Base-by-base conservation (phyloP, 371 early-diverging fungal genomes). In the Mortierella sp. region DNA sequence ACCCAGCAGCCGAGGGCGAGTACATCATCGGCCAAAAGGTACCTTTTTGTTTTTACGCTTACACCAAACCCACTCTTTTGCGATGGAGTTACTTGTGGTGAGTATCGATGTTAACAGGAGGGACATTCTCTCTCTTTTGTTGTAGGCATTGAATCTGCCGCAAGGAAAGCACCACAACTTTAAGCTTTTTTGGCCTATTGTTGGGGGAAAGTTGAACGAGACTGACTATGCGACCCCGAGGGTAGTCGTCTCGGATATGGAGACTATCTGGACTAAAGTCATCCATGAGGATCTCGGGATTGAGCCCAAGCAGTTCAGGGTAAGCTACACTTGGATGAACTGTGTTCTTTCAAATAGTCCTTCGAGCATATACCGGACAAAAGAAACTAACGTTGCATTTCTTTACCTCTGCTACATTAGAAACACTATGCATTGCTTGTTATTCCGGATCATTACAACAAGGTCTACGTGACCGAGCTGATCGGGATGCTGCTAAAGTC, bases 231-330 rank as follows among this genome's bases (percentile, higher is more conserved):
- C 78, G 16, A 92, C 93, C 14, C 82, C 94, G 3, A 84, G 94
- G 58, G 93, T 92, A 21, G 92, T 94, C 5, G 80, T 96, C 32
- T 91, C 91, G 29, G 97, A 97, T 89, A 75, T 97, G 56, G 94
- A 96, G 77, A 88, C 90, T 0, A 95, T 97, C 58, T 97, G 96
- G 96, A 91, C 91, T 16, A 91, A 92, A 6, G 91, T 91, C 0
- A 94, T 97, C 41, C 88, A 89, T 43, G 87, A 89, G n/a, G 95
- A 96, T 80, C 88, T 97, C n/a, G 93, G 91, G 14, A 92, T 97
- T 32, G 88, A 90, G 10, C 89, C 87, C 12, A 77, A 82, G 0
- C 91, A 93, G 18, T 93, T 96, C 72, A 78, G 88, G 88, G 93
- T 92, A 91, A 43, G 32, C 35, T 46, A 10, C 41, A 54, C 63